These are phyloP conservation scores for Rosa hybrid DNA, from an alignment of 331 rosid genomes.

Conservation along the genomic window DNA sequence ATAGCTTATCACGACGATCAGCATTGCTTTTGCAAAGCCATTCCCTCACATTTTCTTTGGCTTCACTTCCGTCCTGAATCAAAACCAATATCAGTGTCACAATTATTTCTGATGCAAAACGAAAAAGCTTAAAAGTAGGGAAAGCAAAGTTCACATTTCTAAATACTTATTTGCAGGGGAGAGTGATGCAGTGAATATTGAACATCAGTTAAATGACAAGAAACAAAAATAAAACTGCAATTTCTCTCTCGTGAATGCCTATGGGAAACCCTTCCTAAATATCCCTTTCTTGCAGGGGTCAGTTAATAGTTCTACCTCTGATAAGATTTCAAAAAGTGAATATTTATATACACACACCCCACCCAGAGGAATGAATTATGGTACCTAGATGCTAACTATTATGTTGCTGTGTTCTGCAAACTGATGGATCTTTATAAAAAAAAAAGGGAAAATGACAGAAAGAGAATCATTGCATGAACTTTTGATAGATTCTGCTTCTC, in stretches of 20 bases:
- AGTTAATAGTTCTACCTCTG: neutral
- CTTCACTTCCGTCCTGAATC: slow-evolving; percentile 58
- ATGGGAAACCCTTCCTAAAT: neutral
- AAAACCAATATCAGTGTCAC: slow-evolving; percentile 34
- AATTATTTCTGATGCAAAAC: neutral
- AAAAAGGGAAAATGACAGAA: neutral
- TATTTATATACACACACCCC: neutral
- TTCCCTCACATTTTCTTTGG: slow-evolving; percentile 60
- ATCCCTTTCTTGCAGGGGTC: neutral
- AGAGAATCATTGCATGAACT: no score
- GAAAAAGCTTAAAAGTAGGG: slow-evolving; percentile 1
- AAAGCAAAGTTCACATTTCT: neutral
- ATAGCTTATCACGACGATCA: slow-evolving; percentile 72
- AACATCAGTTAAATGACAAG: neutral
- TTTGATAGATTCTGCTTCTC: neutral
- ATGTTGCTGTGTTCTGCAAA: neutral
- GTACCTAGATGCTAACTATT: neutral
- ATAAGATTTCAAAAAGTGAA: neutral
- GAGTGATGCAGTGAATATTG: neutral
- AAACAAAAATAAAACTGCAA: neutral
- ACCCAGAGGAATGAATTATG: neutral
- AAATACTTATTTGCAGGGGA: neutral
- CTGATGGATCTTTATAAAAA: neutral
- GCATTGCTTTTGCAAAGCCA: slow-evolving; percentile 70
- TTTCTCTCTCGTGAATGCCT: neutral